Base-by-base conservation (phyloP, 2,329 filamentous ascomycete genomes). In the Thelonectria rubi region DNA sequence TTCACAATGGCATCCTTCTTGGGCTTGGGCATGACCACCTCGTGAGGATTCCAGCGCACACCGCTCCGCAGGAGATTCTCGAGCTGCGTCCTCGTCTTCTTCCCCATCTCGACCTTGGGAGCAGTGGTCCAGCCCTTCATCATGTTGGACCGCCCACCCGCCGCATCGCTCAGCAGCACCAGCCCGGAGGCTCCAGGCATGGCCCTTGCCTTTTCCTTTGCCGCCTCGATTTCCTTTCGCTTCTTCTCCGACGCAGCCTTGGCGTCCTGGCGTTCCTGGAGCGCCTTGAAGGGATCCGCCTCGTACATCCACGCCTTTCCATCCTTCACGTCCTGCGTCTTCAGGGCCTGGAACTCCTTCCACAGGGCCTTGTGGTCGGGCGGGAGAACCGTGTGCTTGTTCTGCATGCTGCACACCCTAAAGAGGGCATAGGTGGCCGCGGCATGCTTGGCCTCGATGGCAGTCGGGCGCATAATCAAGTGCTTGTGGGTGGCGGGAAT, bases 81-180 rank as follows among this genome's bases (percentile, higher is more conserved):
- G 39, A 97, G 86, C 66, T 92, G 88, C 40, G 87, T 84, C 49
- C 95, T 86, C 11, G 92, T 93, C 72, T 88, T 90, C 71, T 88
- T 88, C 18, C 94, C 94, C 88, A 99, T 93, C 73, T 99, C 95
- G 53, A 98, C 91, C 75, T 94, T 96, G 2, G 94, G 93, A 0
- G 91, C 92, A 17, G 86, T 88, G 18, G 86, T 89, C 94, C 94
- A 98, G 1, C 91, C 88, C 77, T 90, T 89, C 81, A 90, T 86
- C 53, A 81, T 79, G 55, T 83, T 77, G 5, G 73, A 72, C 2
- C 67, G 60, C 2, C 68, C 69, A 63, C 63, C 74, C 7, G 75
- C 75, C 1, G 78, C 76, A 39, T 80, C 79, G 62, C 80, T 82
- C 59, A 85, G 75, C n/a, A 87, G 76, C 21, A 82, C 80, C 58